phyloP scores from a whole-genome alignment of 2,329 filamentous ascomycete species.

The Alternaria sp. region DNA sequence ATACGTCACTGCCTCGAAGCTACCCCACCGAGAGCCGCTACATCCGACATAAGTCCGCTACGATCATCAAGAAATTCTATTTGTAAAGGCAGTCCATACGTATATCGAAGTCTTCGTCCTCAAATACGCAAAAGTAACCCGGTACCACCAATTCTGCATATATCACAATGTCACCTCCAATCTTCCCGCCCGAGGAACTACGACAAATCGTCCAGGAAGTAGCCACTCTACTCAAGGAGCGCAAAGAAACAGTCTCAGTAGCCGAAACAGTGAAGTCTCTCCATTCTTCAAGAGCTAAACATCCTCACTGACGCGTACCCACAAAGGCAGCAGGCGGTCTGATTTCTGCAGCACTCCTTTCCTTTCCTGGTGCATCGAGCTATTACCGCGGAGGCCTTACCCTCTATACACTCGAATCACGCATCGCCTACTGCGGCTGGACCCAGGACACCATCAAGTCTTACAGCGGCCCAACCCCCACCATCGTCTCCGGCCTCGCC shows the following conservation, averaged over 20 bases:
- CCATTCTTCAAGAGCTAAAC: not conserved
- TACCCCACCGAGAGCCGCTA: conserved; percentile 24
- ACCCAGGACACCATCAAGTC: conserved; percentile 60
- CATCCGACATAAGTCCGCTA: conserved; percentile 3
- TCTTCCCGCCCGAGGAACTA: conserved; percentile 56
- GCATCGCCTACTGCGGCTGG: conserved; percentile 69
- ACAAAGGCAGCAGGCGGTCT: conserved; percentile 68
- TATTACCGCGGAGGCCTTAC: conserved; percentile 71
- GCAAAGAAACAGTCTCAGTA: conserved; percentile 66
- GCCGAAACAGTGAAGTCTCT: conserved; percentile 64
- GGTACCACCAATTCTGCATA: not conserved
- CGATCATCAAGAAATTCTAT: not conserved
- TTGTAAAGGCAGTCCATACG: not conserved
- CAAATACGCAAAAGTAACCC: not conserved
- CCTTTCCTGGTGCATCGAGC: conserved; percentile 65
- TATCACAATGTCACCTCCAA: conserved; percentile 35
- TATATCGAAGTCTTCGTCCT: not conserved
- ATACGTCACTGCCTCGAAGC: conserved; percentile 25
- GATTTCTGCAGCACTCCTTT: conserved; percentile 67
- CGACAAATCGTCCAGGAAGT: conserved; percentile 60
- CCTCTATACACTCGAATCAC: conserved; percentile 67
- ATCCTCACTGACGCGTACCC: conserved; percentile 1
- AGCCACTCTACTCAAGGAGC: conserved; percentile 62
- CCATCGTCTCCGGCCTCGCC: conserved; percentile 66
- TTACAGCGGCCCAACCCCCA: conserved; percentile 68